Evolutionary conservation across 1,284 basidiomycete species (phyloP).

Genomic region (Peniophora sp.): DNA sequence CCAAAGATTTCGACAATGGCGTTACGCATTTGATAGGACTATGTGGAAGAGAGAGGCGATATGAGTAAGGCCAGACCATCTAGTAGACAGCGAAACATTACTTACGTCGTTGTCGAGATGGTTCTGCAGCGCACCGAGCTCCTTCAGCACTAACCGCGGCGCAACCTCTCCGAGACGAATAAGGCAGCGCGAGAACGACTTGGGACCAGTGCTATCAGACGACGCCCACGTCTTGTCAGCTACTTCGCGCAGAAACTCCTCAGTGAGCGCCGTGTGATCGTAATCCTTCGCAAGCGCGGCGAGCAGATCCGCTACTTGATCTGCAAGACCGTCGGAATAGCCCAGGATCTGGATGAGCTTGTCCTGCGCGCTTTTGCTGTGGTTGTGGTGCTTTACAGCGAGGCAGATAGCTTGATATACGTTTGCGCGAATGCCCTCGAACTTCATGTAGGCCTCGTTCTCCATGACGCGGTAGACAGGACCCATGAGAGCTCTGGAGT

Average conservation of each 20-base stretch:
- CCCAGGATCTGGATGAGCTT: conserved; percentile 89
- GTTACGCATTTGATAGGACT: conserved; percentile 96
- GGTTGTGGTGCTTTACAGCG: conserved; percentile 88
- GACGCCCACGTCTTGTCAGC: conserved; percentile 71
- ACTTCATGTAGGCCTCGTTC: conserved; percentile 85
- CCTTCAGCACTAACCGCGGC: conserved; percentile 86
- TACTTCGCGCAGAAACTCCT: conserved; percentile 86
- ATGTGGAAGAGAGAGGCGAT: no score
- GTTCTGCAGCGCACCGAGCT: conserved; percentile 77
- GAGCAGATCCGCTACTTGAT: conserved; percentile 90
- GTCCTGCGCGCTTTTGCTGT: conserved; percentile 80
- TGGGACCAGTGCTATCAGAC: conserved; percentile 84
- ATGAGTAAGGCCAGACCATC: conserved; percentile 1
- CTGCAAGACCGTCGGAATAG: conserved; percentile 91
- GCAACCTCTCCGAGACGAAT: conserved; percentile 75
- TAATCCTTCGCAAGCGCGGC: conserved; percentile 78
- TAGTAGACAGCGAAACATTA: conserved; percentile 3
- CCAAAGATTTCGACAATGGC: conserved; percentile 86
- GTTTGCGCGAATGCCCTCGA: conserved; percentile 57
- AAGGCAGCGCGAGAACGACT: conserved; percentile 83
- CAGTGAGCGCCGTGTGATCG: conserved; percentile 84
- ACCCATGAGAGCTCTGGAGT: conserved; percentile 69
- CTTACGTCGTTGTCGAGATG: conserved; percentile 90
- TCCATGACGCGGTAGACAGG: conserved; percentile 86
- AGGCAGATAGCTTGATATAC: conserved; percentile 88